Evolutionary conservation across 1,284 basidiomycete genomes (phyloP), one percentile per base, ranked within the genome.

Genomic region (Coriolopsis trogii): DNA sequence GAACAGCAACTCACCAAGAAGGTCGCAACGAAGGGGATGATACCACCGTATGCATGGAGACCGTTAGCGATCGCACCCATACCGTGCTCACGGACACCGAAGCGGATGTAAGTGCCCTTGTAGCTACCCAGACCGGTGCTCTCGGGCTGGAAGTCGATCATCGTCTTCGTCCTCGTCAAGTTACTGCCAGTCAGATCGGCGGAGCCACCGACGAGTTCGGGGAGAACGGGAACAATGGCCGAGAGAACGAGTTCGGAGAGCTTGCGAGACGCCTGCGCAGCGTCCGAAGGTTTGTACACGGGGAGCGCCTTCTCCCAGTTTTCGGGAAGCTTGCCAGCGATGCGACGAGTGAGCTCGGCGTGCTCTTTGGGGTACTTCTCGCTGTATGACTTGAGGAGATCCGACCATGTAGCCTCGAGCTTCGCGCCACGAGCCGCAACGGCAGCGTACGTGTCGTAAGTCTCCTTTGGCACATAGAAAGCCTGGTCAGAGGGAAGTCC

Each of bases 1-100:
- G 16, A 13, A 15, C 23, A 39, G 23, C 28, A 24, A 68, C 77
- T 61, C 61, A 88, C 86, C 73, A 93, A 72, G 87, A 94, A 96
- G 47, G 93, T 95, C 58, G 86, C 92, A 60, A 87, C 84, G 74
- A 91, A 93, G 42, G 91, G 92, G 59, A 93, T 81, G 63, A 93
- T 85, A 57, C 80, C 89, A 47, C 91, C 91, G 72, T 95, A 96
- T 15, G 93, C 93, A 60, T 78, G 73, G 57, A 96, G 71, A 72
- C 93, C 93, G 72, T 96, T 96, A 66, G 89, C 92, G 68, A 97
- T 93, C 57, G 95, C 95, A 66, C 89, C 92, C 95, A 98, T 98
- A 65, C 81, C 95, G 73, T 98, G 95, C 75, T 98, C 95, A 74
- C 95, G 92, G 53, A 98, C 94, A 85, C 95, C 95, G 75, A 91